Evolutionary conservation across 2,329 filamentous ascomycete genomes (phyloP), one percentile per base, ranked within the genome.

Genomic region (Alternaria triticimaculans): DNA sequence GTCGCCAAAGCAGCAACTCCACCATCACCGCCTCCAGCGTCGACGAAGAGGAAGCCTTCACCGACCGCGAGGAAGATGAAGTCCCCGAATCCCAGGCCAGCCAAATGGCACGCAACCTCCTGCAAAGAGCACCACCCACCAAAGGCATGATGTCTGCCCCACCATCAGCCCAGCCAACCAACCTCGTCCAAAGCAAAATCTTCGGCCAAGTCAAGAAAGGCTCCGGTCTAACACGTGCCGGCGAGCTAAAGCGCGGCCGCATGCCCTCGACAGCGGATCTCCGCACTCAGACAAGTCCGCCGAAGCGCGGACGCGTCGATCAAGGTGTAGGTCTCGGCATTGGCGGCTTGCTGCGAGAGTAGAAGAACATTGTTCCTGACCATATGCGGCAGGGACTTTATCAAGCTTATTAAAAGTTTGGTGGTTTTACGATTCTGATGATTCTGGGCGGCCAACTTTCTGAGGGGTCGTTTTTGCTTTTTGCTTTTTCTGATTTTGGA

Each of bases 51-150:
- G 70, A 82, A 64, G 82, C 81, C 6, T 81, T 81, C 48, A 89
- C 92, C 41, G 87, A 91, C 67, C 88, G 90, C 41, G 81, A 84
- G 55, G 89, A 92, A 44, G 87, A 91, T 66, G 88, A 91, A 46
- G 81, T 94, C 0, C 87, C 85, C 33, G 91, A 91, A 72, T 93
- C 91, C 61, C 91, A 92, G 73, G 92, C 93, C 9, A 94, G 90
- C 72, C 91, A 92, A 67, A 88, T 89, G 48, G 93, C 93, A 2
- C 89, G 90, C 3, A 89, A 89, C 69, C 89, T 95, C 88, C 85
- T 93, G 66, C 89, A 90, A 15, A 85, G 88, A 41, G 82, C 85
- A 70, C 81, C 85, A 55, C 76, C 82, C 50, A 70, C 81, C n/a
- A 79, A 76, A 61, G 65, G 65, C 20, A 67, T 71, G 14, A 70